Base-by-base conservation (phyloP, 2,329 filamentous ascomycete species). In the Chalara sp. region DNA sequence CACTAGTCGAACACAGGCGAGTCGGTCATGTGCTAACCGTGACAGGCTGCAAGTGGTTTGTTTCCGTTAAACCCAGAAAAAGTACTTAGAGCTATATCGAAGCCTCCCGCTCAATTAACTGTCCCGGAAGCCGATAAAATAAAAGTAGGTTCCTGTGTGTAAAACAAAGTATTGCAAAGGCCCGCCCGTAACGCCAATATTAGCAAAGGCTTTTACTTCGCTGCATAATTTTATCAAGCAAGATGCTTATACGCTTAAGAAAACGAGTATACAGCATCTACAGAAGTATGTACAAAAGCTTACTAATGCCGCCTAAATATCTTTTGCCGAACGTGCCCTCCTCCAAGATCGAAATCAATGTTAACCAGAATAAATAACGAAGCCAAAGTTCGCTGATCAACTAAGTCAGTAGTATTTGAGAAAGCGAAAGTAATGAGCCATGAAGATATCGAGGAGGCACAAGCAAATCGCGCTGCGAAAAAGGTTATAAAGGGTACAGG, bases 51-150 rank as follows among this genome's bases (percentile, higher is more conserved):
- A 49, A 44, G 49, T 49, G 35, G 52, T 49, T 13, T 54, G 29
- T 54, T 54, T 33, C 48, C 41, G 7, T 64, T 63, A 44, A 64
- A 65, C 47, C 61, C 56, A 55, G 53, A 63, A 6, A 63, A 58
- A 54, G 62, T 66, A 43, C 57, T 66, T 7, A 53, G 48, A 51
- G 43, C 53, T 49, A 60, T 57, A 13, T 60, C 49, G n/a, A 61
- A 58, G 48, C 62, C 59, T 4, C 50, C 51, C 6, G 41, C 41
- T 39, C 35, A 39, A 39, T 39, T 13, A 10, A 39, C 35, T 39
- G 21, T 21, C 21, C 21, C 21, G 3, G 21, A 21, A 21, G 21
- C 21, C 21, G 21, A 21, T 21, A 21, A 39, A 13, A 39, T 39
- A 39, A 39, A 13, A 13, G 35, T 3, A 39, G 35, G 35, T 29